Evolutionary conservation across 2,329 filamentous ascomycete species (phyloP).

Genomic region (Paecilomyces formosus): DNA sequence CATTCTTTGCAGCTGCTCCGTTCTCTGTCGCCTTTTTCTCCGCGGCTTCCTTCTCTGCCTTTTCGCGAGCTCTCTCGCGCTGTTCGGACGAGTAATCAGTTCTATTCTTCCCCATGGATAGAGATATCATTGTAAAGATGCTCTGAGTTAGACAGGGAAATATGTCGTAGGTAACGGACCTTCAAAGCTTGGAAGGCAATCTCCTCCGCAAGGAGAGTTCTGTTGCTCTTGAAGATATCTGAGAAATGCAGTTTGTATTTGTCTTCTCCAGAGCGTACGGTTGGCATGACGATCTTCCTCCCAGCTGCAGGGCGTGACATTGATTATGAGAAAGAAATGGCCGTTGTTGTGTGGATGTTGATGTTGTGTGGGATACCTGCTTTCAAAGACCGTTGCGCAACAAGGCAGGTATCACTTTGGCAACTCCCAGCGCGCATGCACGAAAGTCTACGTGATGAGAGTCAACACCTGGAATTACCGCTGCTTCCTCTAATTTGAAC

Average conservation of each 20-base stretch:
- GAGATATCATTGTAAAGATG: too few species aligned
- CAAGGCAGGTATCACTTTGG: not conserved
- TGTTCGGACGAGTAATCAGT: not conserved
- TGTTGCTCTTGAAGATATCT: constrained; percentile 15
- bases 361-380: not conserved
- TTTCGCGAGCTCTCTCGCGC: not conserved
- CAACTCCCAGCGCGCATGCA: not conserved
- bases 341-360: not conserved
- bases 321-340: not conserved
- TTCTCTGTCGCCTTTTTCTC: not conserved
- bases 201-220: constrained; percentile 9
- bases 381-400: not conserved
- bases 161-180: constrained; percentile 1
- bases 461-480: not conserved
- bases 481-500: not conserved
- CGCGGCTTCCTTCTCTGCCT: not conserved
- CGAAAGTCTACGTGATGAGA: not conserved
- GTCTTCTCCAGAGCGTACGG: not conserved
- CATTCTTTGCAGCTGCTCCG: not conserved
- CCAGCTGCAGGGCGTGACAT: not conserved
- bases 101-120: not conserved
- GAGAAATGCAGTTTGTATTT: constrained; percentile 9
- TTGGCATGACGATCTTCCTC: not conserved
- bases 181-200: constrained; percentile 7
- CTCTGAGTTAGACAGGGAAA: too few species aligned